These are phyloP conservation scores for Monilinia fructicola DNA, from an alignment of 2,329 filamentous ascomycete species.

Conservation along the genomic window DNA sequence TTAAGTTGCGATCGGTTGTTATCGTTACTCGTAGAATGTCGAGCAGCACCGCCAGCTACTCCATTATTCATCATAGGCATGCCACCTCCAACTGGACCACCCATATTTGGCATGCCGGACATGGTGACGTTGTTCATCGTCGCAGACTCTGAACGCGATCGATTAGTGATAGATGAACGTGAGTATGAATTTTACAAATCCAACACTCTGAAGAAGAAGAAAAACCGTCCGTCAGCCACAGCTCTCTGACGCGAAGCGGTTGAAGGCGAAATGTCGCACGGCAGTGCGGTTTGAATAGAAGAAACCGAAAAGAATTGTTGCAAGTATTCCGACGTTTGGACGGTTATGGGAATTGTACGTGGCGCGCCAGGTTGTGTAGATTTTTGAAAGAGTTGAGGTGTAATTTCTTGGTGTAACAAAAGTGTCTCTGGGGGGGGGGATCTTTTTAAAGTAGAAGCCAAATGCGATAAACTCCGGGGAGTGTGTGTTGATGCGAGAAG, in stretches of 20 bases:
- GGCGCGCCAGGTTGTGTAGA: conserved; percentile 16
- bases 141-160: conserved; percentile 33
- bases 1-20: conserved; percentile 61
- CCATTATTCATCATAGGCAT: conserved; percentile 63
- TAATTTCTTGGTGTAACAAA: conserved; percentile 4
- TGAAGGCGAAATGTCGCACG: conserved; percentile 30
- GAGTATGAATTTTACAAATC: conserved; percentile 27
- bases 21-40: conserved; percentile 40
- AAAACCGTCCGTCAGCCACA: conserved; percentile 34
- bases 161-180: conserved; percentile 27
- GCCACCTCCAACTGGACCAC: conserved; percentile 61
- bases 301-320: conserved; percentile 11
- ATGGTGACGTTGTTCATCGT: conserved; percentile 49
- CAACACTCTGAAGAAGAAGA: conserved; percentile 25
- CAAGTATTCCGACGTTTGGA: background rate
- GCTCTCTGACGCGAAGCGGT: conserved; percentile 37
- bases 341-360: background rate
- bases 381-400: conserved; percentile 10
- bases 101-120: conserved; percentile 66
- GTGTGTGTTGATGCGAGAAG: conserved; percentile 10
- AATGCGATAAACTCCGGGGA: conserved; percentile 16
- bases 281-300: background rate
- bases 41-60: conserved; percentile 35
- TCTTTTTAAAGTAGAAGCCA: conserved; percentile 4
- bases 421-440: background rate